Conservation (phyloP, 2,329 filamentous ascomycete species). For the Tolypocladium pustulatum region DNA sequence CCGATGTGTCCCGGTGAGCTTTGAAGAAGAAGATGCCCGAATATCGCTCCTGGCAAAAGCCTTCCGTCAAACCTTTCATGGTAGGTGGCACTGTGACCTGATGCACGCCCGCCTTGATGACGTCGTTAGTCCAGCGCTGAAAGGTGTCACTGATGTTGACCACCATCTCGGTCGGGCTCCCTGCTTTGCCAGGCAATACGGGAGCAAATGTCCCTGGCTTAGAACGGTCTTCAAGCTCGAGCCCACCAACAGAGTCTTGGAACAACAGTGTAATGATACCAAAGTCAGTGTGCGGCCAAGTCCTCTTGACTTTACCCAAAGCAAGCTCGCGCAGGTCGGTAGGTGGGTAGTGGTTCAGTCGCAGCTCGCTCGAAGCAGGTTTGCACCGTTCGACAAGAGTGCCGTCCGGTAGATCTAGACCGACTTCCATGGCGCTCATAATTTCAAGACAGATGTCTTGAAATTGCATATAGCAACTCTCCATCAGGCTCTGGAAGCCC, state of each 20-base stretch:
- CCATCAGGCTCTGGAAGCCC: neutral
- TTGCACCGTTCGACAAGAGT: slow-evolving; percentile 3
- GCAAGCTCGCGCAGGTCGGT: slow-evolving; percentile 3
- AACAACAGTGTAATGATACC: slow-evolving; percentile 21
- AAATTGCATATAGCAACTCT: neutral
- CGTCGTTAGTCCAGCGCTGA: slow-evolving; percentile 20
- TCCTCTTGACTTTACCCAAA: slow-evolving; percentile 1
- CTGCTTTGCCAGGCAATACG: slow-evolving; percentile 14
- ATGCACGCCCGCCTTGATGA: slow-evolving; percentile 1
- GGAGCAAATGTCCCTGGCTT: slow-evolving; percentile 7
- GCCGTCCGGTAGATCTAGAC: slow-evolving; percentile 17
- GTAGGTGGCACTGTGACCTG: neutral
- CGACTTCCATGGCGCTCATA: slow-evolving; percentile 14
- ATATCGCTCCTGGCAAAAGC: neutral
- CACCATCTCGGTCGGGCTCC: slow-evolving; percentile 12
- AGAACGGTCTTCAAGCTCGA: slow-evolving; percentile 32
- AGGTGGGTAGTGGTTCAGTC: slow-evolving; percentile 8
- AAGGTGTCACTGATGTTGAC: slow-evolving; percentile 23
- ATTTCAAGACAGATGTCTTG: neutral
- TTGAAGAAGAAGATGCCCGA: slow-evolving; percentile 1
- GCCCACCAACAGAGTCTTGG: slow-evolving; percentile 28
- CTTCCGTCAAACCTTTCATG: neutral
- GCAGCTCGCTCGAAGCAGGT: slow-evolving; percentile 7
- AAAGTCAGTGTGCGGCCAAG: slow-evolving; percentile 7
- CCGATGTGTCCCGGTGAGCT: neutral